Evolutionary conservation across 768 basidiomycete genomes (phyloP), one percentile per base, ranked within the genome.

Genomic region (Tylopilus subfusipes): DNA sequence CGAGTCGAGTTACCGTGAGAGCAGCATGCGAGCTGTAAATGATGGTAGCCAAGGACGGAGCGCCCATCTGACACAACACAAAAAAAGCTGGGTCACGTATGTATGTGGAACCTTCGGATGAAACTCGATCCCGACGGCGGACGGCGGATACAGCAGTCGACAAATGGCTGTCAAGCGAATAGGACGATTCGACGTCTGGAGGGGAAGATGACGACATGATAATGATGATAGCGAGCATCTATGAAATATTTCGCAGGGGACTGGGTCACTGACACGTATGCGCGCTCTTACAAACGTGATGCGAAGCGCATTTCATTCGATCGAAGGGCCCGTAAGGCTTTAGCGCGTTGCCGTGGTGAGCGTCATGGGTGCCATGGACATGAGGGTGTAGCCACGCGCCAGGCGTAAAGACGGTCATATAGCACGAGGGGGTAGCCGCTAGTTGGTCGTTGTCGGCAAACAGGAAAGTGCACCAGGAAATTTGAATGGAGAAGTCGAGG

Each of bases 21-120:
- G 31, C 16, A 43, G 31, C 16, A 7, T 7, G 18, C 24, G 16
- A 25, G 19, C 18, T 21, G 2, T 38, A 13, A 44, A 36, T 63
- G 63, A 66, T 64, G 64, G 63, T 66, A 52, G 42, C 25, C 18
- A 64, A 46, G 64, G 51, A 22, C 29, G 27, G 42, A 16, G 24
- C 42, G 42, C 11, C 19, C 1, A 38, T 39, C 33, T 8, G 18
- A 47, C 14, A 12, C 34, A 36, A 12, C 34, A 36, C 34, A 36
- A 16, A 36, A 36, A 16, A 34, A 27, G 7, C 4, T 27, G 25
- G 31, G 31, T 12, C 31, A 33, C 13, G n/a, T n/a, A n/a, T n/a
- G n/a, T 33, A 3, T 7, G 16, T 34, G 33, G 25, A 42, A 31
- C 21, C 31, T 25, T 39, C 24, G 47, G 34, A 52, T 52, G 48